Conservation (phyloP, 352 stramenopile genomes). For the Phytophthora palmivora region DNA sequence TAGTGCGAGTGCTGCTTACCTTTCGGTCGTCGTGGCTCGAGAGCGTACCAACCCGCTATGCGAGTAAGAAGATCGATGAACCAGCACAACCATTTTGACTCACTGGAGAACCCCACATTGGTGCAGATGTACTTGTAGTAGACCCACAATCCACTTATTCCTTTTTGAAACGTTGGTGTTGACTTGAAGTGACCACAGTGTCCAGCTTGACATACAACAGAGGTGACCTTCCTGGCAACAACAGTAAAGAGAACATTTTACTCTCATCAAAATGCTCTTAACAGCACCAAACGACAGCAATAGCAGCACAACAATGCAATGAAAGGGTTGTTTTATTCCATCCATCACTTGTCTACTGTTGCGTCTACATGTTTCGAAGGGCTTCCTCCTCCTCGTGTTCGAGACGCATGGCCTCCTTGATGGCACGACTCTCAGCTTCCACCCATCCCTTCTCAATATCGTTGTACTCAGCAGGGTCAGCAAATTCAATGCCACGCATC, state of each 20-base stretch:
- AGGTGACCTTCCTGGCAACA: no score
- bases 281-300: no score
- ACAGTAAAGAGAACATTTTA: no score
- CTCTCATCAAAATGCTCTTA: no score
- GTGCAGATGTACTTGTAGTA: slow-evolving; percentile 36
- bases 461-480: slow-evolving; percentile 77
- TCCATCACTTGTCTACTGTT: slow-evolving; percentile 8
- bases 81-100: slow-evolving; percentile 27
- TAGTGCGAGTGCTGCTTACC: slow-evolving; percentile 40
- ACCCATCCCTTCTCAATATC: slow-evolving; percentile 86
- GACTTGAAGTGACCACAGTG: not conserved
- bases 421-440: slow-evolving; percentile 75
- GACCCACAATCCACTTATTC: slow-evolving; percentile 28
- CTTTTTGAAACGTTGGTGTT: slow-evolving; percentile 15
- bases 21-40: slow-evolving; percentile 68
- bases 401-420: slow-evolving; percentile 88
- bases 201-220: no score
- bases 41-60: slow-evolving; percentile 71
- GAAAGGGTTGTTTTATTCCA: not conserved
- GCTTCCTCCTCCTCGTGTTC: slow-evolving; percentile 85
- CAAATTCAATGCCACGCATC: slow-evolving; percentile 83
- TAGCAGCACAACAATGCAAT: no score
- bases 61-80: slow-evolving; percentile 28
- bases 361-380: slow-evolving; percentile 66
- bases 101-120: slow-evolving; percentile 14